Evolutionary conservation across 2,329 filamentous ascomycete genomes (phyloP), one percentile per base, ranked within the genome.

Genomic region (Colletotrichum noveboracense): DNA sequence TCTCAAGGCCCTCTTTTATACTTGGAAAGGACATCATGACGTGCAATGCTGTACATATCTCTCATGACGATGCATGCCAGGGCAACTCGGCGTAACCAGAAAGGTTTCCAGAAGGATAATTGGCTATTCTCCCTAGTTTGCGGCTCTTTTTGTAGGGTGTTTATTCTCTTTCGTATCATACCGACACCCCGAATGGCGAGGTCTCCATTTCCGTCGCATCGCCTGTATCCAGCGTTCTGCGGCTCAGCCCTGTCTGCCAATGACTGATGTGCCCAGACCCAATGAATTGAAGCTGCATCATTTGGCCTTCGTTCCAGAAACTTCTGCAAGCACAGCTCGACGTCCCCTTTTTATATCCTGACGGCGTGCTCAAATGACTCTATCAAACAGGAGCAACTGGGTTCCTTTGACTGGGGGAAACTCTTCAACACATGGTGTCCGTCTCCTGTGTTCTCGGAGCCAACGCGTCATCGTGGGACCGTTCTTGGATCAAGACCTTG

Each of bases 81-180:
- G 36, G 16, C 36, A n/a, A 0, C 36, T 43, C 8, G 36, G 36
- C 36, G 36, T n/a, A 1, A 0, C 36, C 36, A 43, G 36, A 18
- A 43, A 5, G 8, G 2, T n/a, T 43, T 18, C 16, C 16, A 3
- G 36, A 10, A 43, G 7, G 0, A 18, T 10, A 3, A 2, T 43
- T 43, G 0, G 5, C 0, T 10, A n/a, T 18, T 9, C 16, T 43
- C 8, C 16, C 36, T 2, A 2, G 38, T 9, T 48, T 48, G 38
- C 16, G 36, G 36, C 36, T n/a, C 18, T n/a, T n/a, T 43, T n/a
- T n/a, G 16, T 1, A 18, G 16, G 8, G 36, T 5, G 36, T n/a
- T 9, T 18, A 0, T 10, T 43, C 16, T 43, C 2, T n/a, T 1
- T 43, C 1, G 4, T n/a, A 43, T 1, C 0, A 0, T 10, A 43